A percentile compares a stretch with the other conserved stretches of the same genome.
phyloP scores from a whole-genome alignment of 2,329 filamentous ascomycete species.

The Aspergillus amoenus region DNA sequence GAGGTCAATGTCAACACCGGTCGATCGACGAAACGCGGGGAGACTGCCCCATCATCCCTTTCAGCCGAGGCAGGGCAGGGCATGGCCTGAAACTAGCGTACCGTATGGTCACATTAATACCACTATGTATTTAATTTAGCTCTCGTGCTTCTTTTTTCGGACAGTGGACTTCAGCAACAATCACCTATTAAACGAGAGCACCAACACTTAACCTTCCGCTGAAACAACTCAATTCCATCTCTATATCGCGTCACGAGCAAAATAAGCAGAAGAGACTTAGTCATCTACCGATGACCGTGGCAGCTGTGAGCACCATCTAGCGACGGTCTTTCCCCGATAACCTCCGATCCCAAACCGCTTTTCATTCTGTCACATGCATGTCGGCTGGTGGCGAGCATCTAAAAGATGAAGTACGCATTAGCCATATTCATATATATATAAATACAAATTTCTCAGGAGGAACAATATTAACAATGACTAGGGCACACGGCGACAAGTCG shows the following conservation, averaged over 20 bases:
- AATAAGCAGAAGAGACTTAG: not conserved
- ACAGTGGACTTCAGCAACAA: not conserved
- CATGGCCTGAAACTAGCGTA: not conserved
- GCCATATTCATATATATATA: not conserved
- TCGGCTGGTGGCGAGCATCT: conserved; percentile 62
- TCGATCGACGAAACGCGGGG: not conserved
- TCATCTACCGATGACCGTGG: not conserved
- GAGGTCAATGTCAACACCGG: not conserved
- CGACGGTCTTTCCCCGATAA: not conserved
- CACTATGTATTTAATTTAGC: not conserved
- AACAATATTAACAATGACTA: conserved; percentile 28
- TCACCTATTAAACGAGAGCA: not conserved
- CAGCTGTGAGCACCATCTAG: not conserved
- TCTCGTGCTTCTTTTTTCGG: not conserved
- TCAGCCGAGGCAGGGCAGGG: not conserved
- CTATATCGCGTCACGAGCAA: not conserved
- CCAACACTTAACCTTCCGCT: not conserved
- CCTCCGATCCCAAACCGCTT: not conserved
- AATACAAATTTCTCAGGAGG: not conserved
- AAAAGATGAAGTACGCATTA: conserved; percentile 62
- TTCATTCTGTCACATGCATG: conserved; percentile 54
- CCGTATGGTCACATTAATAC: not conserved
- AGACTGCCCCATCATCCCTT: not conserved
- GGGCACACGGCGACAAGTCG: conserved; percentile 66
- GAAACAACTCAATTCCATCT: not conserved